Evolutionary conservation across 139 green algal genomes (phyloP).

Genomic region (Micractinium sp.): DNA sequence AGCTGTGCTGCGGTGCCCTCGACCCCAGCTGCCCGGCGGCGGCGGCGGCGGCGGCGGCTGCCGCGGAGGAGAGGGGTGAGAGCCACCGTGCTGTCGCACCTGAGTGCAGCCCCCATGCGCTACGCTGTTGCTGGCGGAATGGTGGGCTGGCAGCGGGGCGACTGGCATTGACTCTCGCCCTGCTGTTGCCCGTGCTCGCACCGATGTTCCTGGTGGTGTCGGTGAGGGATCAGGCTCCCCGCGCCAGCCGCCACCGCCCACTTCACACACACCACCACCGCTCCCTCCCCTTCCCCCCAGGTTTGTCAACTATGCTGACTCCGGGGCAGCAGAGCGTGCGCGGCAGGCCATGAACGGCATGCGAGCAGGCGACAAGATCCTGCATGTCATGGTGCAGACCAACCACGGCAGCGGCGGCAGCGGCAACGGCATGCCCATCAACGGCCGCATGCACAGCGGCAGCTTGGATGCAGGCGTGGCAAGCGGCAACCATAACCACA

Average conservation of each 20-base stretch:
- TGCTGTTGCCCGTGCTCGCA: too few relatives aligned
- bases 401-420: neutral
- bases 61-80: too few relatives aligned
- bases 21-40: too few relatives aligned
- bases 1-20: neutral
- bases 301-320: conserved; percentile 39
- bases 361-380: conserved; percentile 34
- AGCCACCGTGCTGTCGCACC: too few relatives aligned
- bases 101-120: too few relatives aligned
- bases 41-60: too few relatives aligned
- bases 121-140: too few relatives aligned
- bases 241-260: neutral
- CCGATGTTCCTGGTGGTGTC: too few relatives aligned
- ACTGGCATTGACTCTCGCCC: neutral
- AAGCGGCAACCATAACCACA: neutral
- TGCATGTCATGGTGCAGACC: conserved; percentile 44
- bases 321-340: neutral
- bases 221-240: too few relatives aligned
- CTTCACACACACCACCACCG: neutral
- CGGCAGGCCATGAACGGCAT: conserved; percentile 37
- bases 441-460: neutral
- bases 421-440: neutral
- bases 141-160: neutral
- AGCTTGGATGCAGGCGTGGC: neutral
- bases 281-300: neutral